Percentiles rank a stretch among this genome's conserved stretches.
Conservation (phyloP, 2,329 filamentous ascomycete species). For the Arthrinium phaeospermum region DNA sequence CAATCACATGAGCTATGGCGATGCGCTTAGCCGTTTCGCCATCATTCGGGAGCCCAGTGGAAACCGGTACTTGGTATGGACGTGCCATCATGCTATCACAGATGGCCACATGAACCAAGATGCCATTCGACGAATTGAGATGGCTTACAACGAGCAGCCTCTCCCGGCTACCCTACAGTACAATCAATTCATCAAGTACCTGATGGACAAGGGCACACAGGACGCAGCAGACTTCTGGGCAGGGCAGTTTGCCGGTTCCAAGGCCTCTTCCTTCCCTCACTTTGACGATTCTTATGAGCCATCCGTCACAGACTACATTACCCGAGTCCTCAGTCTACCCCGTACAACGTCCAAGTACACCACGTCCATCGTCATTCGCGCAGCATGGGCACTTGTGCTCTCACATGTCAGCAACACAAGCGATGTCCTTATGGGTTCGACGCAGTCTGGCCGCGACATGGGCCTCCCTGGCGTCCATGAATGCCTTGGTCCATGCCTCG, state of each 20-base stretch:
- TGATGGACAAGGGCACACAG: not conserved
- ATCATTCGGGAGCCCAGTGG: not conserved
- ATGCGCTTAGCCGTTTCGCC: not conserved
- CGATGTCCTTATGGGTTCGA: constrained; percentile 44
- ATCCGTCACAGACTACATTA: not conserved
- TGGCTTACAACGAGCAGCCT: constrained; percentile 19
- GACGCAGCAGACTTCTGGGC: not conserved
- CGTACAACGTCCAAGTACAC: constrained; percentile 40
- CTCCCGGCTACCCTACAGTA: constrained; percentile 12
- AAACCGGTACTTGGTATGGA: not conserved
- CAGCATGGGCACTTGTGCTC: constrained; percentile 47
- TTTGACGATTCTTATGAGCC: constrained; percentile 18
- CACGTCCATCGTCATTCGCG: constrained; percentile 38
- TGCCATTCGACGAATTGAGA: constrained; percentile 6
- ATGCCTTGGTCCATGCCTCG: constrained; percentile 41
- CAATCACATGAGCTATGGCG: constrained; percentile 7
- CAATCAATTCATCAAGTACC: constrained; percentile 14
- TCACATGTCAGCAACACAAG: constrained; percentile 38
- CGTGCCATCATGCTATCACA: not conserved
- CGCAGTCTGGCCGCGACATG: constrained; percentile 44
- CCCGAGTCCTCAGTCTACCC: constrained; percentile 27
- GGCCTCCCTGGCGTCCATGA: constrained; percentile 26
- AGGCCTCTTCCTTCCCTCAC: not conserved
- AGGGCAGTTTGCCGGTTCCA: not conserved
- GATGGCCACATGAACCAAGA: constrained; percentile 15